Base-by-base conservation (phyloP, 2,329 filamentous ascomycete genomes). In the Periconia macrospinosa region DNA sequence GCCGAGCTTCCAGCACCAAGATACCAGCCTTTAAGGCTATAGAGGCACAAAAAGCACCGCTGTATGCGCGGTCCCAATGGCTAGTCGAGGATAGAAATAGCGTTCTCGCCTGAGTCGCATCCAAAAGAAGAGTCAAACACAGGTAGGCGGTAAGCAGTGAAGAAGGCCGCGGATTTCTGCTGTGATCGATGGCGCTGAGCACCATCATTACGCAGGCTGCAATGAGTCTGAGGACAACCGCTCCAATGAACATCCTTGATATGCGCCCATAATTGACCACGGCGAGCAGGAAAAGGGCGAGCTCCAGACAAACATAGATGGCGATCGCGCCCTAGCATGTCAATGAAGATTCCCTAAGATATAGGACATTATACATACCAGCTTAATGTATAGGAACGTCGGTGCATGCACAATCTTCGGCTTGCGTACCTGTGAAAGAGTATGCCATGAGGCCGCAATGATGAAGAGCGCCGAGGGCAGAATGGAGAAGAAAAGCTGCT, bases 401-500 rank as follows among this genome's bases (percentile, higher is more conserved):
- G 51, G 49, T 15, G 54, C 70, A 52, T 72, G 58, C 23, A 73
- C 67, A 30, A 72, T 58, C 2, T 49, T 62, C 6, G 71, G 70
- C 56, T 69, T 73, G 37, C 62, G 61, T 35, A 53, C 54, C 47
- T 64, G 66, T 9, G 56, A 66, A 41, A 63, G 15, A 10, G 62
- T 61, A 15, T 66, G 64, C 66, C 66, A 71, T 66, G 65, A 54
- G 37, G 68, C 66, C 33, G 60, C 54, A 67, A 65, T 69, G 51
- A 68, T 68, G 41, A 74, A 49, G 23, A 73, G 50, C 15, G 54
- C 48, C 9, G 63, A 64, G 2, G 67, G 69, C 19, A 73, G 52
- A 10, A 73, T 62, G 1, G 67, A 68, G 55, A 71, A 69, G 50
- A 71, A 71, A 15, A 72, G 45, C 52, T 75, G 54, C 55, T 72